phyloP scores from a whole-genome alignment of 2,329 filamentous ascomycete genomes.

The Ophiosphaerella korrae region DNA sequence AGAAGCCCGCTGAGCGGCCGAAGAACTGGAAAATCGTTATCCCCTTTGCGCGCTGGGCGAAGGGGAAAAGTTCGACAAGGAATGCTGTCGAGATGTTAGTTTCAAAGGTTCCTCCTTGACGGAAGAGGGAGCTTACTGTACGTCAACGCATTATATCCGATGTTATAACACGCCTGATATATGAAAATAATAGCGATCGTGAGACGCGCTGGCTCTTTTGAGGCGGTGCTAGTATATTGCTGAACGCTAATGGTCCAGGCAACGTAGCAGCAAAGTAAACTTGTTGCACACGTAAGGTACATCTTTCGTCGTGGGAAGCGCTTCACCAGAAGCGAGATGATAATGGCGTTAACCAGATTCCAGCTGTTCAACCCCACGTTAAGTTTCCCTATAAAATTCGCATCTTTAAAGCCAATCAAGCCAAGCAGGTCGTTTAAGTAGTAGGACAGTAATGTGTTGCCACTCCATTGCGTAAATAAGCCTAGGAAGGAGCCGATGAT shows the following conservation, averaged over 20 bases:
- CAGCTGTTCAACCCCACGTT: conserved; percentile 64
- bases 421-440: conserved; percentile 67
- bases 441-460: conserved; percentile 66
- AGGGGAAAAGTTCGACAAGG: conserved; percentile 56
- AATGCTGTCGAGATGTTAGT: conserved; percentile 49
- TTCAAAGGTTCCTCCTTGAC: too few relatives aligned
- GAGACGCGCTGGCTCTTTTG: conserved; percentile 42
- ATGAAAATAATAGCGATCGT: conserved; percentile 58
- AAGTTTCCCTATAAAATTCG: conserved; percentile 41
- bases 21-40: conserved; percentile 64
- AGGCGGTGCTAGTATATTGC: conserved; percentile 49
- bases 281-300: conserved; percentile 53
- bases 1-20: conserved; percentile 64
- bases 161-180: conserved; percentile 60
- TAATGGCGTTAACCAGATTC: conserved; percentile 62
- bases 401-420: conserved; percentile 62
- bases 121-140: conserved; percentile 51
- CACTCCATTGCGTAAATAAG: conserved; percentile 69
- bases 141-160: conserved; percentile 68
- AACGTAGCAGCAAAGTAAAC: conserved; percentile 40
- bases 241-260: conserved; percentile 54
- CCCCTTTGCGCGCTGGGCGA: conserved; percentile 55
- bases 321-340: conserved; percentile 61
- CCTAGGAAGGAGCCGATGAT: conserved; percentile 66
- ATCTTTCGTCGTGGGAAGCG: conserved; percentile 60